Base-by-base conservation (phyloP, 2,329 filamentous ascomycete species). In the Ophiostoma quercus region DNA sequence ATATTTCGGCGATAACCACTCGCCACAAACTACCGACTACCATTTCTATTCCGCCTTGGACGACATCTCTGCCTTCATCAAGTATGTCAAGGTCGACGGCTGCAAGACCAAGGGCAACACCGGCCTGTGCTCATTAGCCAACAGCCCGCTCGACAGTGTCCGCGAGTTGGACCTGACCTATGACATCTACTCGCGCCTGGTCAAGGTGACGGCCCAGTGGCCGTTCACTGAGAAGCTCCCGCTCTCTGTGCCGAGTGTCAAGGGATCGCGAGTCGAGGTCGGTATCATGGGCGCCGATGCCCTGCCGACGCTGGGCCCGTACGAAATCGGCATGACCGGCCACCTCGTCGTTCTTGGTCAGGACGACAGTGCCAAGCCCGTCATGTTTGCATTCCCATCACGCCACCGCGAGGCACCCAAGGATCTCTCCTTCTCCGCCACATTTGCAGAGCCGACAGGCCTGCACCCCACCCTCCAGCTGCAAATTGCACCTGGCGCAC, bases 391-490 rank as follows among this genome's bases (percentile, higher is more conserved):
- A 62, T 95, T 96, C 74, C 89, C 92, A 1, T 88, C 92, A 2
- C 88, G 93, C 0, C 94, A 97, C 78, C 81, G 84, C 51, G 87
- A 90, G 74, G 81, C 85, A 14, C 75, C 79, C 1, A 74, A 76
- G 25, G 74, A 78, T 0, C 78, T 82, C 0, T 84, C 80, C 68
- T 96, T 92, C 78, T 83, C 82, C 0, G 83, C 88, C 25, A 79
- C 79, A 0, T 93, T 96, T 76, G 77, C 86, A n/a, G 73, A 82
- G 2, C 93, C 93, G 1, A 90, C 88, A 0, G 94, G 94, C 9
- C 84, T 97, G 11, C 94, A 97, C 79, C 94, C 94, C 1, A 91
- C 88, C 0, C 82, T 97, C 71, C 85, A 88, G 74, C 83, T 96
- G 68, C 83, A 80, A 1, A 80, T 97, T 47, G 84, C 84, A 65